Evolutionary conservation across 148 eudicot species (phyloP).

Genomic region (Rhododendron simsii): DNA sequence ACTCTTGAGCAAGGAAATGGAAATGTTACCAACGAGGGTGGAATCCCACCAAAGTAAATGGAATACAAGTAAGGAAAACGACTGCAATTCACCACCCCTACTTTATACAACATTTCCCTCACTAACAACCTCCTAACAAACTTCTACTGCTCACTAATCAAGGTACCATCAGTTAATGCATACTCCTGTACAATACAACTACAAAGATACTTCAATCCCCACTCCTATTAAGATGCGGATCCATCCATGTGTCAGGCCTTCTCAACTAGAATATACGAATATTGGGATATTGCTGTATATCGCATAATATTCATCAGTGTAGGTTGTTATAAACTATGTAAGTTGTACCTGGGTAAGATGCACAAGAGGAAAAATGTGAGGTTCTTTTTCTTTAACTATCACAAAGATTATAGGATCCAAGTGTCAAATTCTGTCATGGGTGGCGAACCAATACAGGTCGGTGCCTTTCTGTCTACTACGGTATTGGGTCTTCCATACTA

Average conservation of each 20-base stretch:
- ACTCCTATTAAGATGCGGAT: neutral
- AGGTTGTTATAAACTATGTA: neutral
- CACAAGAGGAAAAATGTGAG: neutral
- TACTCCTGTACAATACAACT: neutral
- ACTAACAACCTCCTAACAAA: neutral
- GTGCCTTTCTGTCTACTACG: neutral
- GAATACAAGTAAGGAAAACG: neutral
- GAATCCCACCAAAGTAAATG: too few species aligned
- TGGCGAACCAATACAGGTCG: neutral
- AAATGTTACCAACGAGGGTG: too few species aligned
- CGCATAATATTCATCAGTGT: neutral
- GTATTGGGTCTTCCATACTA: neutral
- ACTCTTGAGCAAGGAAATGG: too few species aligned
- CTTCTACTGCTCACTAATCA: neutral
- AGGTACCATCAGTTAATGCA: neutral
- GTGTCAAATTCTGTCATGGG: neutral
- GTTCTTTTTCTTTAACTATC: neutral
- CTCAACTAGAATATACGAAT: neutral
- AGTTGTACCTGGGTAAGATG: neutral
- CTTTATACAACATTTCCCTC: neutral
- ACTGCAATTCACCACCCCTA: neutral
- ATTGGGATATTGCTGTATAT: neutral
- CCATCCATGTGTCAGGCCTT: neutral
- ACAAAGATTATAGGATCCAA: neutral
- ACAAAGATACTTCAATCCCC: neutral